Evolutionary conservation across 805 yeast genomes (phyloP).

Genomic region (Scheffersomyces lignosus): DNA sequence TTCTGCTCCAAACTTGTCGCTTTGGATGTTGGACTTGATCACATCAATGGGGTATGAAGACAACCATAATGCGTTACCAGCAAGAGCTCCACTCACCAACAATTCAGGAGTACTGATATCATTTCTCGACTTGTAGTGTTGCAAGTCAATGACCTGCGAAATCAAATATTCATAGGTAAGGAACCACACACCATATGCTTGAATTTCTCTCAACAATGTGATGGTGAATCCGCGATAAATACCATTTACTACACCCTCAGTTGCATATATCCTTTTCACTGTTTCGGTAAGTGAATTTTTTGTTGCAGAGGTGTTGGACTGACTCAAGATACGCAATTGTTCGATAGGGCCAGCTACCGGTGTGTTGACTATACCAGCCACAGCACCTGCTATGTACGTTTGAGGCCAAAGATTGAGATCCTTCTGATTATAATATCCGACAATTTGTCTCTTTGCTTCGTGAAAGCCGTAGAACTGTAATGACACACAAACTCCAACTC

Average conservation of each 20-base stretch:
- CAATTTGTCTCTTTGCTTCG: conserved; percentile 61
- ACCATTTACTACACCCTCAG: conserved; percentile 48
- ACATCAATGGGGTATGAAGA: conserved; percentile 54
- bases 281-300: conserved; percentile 30
- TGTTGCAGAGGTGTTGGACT: conserved; percentile 39
- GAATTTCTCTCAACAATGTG: conserved; percentile 60
- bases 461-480: conserved; percentile 71
- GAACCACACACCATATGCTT: conserved; percentile 78
- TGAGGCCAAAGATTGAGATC: conserved; percentile 54
- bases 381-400: conserved; percentile 61
- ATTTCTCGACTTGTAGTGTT: conserved; percentile 40
- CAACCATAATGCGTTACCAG: conserved; percentile 70
- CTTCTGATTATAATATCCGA: conserved; percentile 23
- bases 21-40: conserved; percentile 50
- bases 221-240: conserved; percentile 55
- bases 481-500: conserved; percentile 65
- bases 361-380: conserved; percentile 65
- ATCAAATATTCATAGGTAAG: conserved; percentile 61
- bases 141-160: conserved; percentile 30
- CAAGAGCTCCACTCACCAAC: conserved; percentile 58
- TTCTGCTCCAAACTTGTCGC: conserved; percentile 48
- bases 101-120: conserved; percentile 57
- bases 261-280: conserved; percentile 39
- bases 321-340: conserved; percentile 62
- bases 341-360: conserved; percentile 67